A percentile compares a stretch with the other conserved stretches of the same genome.
These are phyloP conservation scores for Trifolium repens DNA, from an alignment of 306 rosid species.

Conservation along the genomic window DNA sequence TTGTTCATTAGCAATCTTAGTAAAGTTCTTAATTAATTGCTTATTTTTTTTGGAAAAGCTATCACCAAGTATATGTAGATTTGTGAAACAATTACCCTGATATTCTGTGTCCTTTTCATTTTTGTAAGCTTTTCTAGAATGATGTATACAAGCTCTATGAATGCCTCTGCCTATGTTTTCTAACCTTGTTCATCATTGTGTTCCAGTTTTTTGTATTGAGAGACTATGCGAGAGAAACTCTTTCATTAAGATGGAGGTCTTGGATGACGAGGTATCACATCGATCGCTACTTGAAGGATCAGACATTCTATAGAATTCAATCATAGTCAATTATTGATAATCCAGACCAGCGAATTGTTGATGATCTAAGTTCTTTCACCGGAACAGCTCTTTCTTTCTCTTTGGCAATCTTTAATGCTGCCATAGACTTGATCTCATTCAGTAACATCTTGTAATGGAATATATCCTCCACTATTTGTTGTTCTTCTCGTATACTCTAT, in stretches of 20 bases:
- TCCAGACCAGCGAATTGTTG: too few species aligned
- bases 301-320: too few species aligned
- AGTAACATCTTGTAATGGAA: slow-evolving; percentile 90
- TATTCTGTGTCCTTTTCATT: slow-evolving; percentile 3
- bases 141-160: slow-evolving; percentile 14
- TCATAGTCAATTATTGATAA: too few species aligned
- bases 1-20: neutral
- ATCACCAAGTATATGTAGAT: slow-evolving; percentile 19
- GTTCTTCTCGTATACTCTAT: slow-evolving; percentile 85
- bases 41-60: slow-evolving; percentile 22
- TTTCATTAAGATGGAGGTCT: too few species aligned
- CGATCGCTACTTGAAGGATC: too few species aligned
- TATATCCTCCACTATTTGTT: slow-evolving; percentile 90
- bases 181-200: too few species aligned
- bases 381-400: slow-evolving; percentile 89
- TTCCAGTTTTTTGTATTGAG: too few species aligned
- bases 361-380: slow-evolving; percentile 87
- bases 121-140: neutral
- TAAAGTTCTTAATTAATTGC: slow-evolving; percentile 21
- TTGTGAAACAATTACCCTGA: neutral
- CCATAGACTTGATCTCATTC: slow-evolving; percentile 86
- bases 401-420: slow-evolving; percentile 77
- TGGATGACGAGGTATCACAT: too few species aligned
- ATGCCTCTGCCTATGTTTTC: slow-evolving; percentile 21
- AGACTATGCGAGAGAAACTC: too few species aligned